Base-by-base conservation (phyloP, 345 rosid genomes). In the Bruguiera gymnorhiza region DNA sequence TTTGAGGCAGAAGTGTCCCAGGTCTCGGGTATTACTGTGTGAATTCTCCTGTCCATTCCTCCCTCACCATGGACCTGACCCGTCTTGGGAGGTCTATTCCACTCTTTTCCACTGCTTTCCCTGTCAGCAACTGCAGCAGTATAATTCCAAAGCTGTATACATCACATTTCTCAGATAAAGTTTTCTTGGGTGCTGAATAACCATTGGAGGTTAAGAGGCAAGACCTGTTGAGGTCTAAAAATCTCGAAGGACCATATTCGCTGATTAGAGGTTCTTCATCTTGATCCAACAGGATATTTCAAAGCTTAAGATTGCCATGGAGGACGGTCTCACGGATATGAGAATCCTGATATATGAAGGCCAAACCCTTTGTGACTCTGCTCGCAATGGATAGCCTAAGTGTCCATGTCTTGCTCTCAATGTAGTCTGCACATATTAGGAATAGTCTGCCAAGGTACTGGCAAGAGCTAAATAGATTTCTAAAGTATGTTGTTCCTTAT, bases 31-130 rank as follows among this genome's bases (percentile, higher is more conserved):
- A 88, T 88, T 30, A 75, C 81, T 4, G 83, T 76, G 75, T 84
- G 86, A 30, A 83, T 68, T 88, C 93, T 6, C 88, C 90, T 0
- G 90, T 84, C 93, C 93, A 88, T 75, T 88, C 90, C 67, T 86
- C 90, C 64, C 86, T 81, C 43, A 86, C 90, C 85, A 82, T 82
- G 46, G 86, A 78, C 65, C 75, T 82, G 18, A 84, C 93, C 90
- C 90, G 83, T 20, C 79, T 82, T 0, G 89, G 87, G 36, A 88
- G 88, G 69, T 86, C 86, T 48, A 84, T 76, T 30, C 84, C 81
- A 3, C 70, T 86, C 54, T 73, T 86, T 34, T 88, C 86, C 4
- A 82, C 85, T 0, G 75, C 65, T 78, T 86, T 86, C 13, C 87
- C 86, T 0, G 87, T 86, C 19, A 88, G 82, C 4, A 88, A 66